These are phyloP conservation scores for Bipolaris sorokiniana DNA, from an alignment of 2,329 filamentous ascomycete genomes.

Conservation along the genomic window DNA sequence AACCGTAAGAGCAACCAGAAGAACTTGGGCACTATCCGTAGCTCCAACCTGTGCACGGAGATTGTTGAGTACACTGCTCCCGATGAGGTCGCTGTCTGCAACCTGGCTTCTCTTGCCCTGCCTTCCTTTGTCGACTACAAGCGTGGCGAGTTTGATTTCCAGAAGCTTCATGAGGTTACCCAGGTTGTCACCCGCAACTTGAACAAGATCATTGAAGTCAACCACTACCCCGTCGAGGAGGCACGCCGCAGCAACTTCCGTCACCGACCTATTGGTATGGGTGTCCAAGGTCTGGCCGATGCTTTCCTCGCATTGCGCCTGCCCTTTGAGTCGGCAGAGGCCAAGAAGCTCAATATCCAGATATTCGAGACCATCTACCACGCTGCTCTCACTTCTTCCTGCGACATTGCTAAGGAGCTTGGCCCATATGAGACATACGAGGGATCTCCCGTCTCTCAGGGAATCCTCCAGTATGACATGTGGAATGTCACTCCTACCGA, in stretches of 20 bases:
- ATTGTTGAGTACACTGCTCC: slow-evolving; percentile 97
- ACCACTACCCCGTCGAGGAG: slow-evolving; percentile 96
- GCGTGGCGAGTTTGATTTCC: slow-evolving; percentile 87
- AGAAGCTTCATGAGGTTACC: slow-evolving; percentile 93
- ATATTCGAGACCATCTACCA: slow-evolving; percentile 99
- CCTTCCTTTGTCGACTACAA: slow-evolving; percentile 89
- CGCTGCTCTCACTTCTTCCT: slow-evolving; percentile 86
- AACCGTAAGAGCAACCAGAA: slow-evolving; percentile 99
- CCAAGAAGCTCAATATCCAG: slow-evolving; percentile 91
- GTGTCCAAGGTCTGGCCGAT: slow-evolving; percentile 97
- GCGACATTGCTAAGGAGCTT: slow-evolving; percentile 80
- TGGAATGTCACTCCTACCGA: slow-evolving; percentile 93
- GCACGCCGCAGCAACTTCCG: slow-evolving; percentile 96
- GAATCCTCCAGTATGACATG: slow-evolving; percentile 98
- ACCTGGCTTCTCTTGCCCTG: slow-evolving; percentile 91
- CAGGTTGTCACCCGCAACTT: slow-evolving; percentile 93
- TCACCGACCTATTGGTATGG: slow-evolving; percentile 92
- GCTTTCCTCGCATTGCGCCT: slow-evolving; percentile 95
- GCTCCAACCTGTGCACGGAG: slow-evolving; percentile 98
- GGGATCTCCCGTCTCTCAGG: slow-evolving; percentile 92
- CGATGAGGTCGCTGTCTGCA: slow-evolving; percentile 98
- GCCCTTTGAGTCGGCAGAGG: slow-evolving; percentile 96
- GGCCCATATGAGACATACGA: slow-evolving; percentile 90
- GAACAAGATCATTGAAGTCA: slow-evolving; percentile 98
- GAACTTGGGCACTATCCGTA: slow-evolving; percentile 97